Evolutionary conservation across 2,329 filamentous ascomycete species (phyloP), one percentile per base, ranked within the genome.

Genomic region (Alternaria angustiovoidea): DNA sequence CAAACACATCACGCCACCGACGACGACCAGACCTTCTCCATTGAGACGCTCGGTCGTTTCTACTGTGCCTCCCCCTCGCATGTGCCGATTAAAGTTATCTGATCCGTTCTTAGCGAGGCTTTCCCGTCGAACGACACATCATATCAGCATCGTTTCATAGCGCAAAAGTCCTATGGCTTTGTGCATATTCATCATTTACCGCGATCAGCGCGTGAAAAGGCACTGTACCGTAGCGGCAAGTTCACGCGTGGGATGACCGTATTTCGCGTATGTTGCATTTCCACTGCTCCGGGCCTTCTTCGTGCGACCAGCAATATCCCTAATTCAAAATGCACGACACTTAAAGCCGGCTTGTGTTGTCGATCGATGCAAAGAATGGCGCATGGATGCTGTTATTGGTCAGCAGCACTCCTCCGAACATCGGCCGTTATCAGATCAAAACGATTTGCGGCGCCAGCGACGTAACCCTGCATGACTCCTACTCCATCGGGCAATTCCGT

Each of bases 361-460:
- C 32, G 59, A 44, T 47, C 48, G 43, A 36, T 36, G 51, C 51
- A 54, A 18, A 18, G 53, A 51, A 47, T 42, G 44, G 26, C 32
- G 34, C 38, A 34, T 44, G 20, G 34, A 20, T 26, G 54, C 36
- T 30, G 32, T 51, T 11, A 48, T 49, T 64, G 59, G 41, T 20
- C 41, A 43, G 47, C 36, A 26, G 24, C 6, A 7, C 7, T 36
- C 12, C 59, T 68, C 71, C 68, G 70, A 73, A 60, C 49, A 60
- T 69, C 67, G 70, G 71, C 69, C 69, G 64, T 73, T 71, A 74
- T 74, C 70, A 73, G 72, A 74, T 74, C 62, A 47, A 69, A 67
- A 20, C 28, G 57, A 65, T 67, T 57, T 60, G 61, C 62, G 63
- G 26, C 56, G 30, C 52, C 54, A 52, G 52, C 62, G 62, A 69